These are phyloP conservation scores for Penicillium sp. DNA, from an alignment of 2,329 filamentous ascomycete genomes.

Conservation along the genomic window DNA sequence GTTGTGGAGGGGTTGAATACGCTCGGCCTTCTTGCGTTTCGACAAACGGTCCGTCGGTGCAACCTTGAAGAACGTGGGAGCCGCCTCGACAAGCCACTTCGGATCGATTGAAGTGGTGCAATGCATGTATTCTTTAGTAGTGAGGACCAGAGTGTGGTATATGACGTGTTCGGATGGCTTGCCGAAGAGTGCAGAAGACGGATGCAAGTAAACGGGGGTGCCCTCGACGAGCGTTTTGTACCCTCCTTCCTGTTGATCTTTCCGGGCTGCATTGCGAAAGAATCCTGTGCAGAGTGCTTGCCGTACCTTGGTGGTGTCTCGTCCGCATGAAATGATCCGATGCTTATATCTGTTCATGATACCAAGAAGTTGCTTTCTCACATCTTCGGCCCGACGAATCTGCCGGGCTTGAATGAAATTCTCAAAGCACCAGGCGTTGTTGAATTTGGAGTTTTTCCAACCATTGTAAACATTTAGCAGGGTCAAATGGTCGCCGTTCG, in stretches of 20 bases:
- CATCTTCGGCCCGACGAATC: conserved; percentile 86
- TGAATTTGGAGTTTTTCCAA: conserved; percentile 85
- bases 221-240: conserved; percentile 97
- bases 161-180: conserved; percentile 97
- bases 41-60: conserved; percentile 81
- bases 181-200: conserved; percentile 84
- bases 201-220: conserved; percentile 92
- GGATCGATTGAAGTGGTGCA: conserved; percentile 90
- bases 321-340: conserved; percentile 75
- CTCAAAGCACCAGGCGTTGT: conserved; percentile 90
- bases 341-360: conserved; percentile 94
- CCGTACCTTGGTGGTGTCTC: conserved; percentile 80
- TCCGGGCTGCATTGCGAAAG: conserved; percentile 91
- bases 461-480: conserved; percentile 94
- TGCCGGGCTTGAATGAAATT: conserved; percentile 93
- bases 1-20: conserved; percentile 93
- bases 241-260: conserved; percentile 92
- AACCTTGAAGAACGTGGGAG: conserved; percentile 99
- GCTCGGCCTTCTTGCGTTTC: conserved; percentile 89
- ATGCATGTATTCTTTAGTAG: conserved; percentile 95
- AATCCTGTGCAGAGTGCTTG: conserved; percentile 89
- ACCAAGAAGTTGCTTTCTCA: conserved; percentile 83
- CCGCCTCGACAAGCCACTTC: conserved; percentile 88
- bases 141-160: conserved; percentile 63
- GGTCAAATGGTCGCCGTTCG: conserved; percentile 89